phyloP scores from a whole-genome alignment of 2,329 filamentous ascomycete species.

The Botrytis pseudocinerea region DNA sequence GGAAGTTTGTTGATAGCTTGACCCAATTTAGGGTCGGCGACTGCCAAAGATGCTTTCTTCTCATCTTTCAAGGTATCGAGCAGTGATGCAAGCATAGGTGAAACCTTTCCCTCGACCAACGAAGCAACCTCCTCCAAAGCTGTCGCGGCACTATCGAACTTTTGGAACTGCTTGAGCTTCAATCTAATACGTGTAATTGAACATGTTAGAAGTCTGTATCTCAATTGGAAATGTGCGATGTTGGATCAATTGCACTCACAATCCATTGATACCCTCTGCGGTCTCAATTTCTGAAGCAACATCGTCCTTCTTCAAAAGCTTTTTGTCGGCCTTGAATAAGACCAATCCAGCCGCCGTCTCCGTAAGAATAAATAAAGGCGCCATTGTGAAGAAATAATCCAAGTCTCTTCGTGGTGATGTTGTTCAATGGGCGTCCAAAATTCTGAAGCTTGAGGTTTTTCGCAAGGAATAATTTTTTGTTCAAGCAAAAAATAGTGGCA shows the following conservation, averaged over 20 bases:
- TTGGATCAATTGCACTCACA: constrained; percentile 59
- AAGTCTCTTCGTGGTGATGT: constrained; percentile 25
- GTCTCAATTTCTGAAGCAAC: constrained; percentile 72
- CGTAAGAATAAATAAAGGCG: constrained; percentile 80
- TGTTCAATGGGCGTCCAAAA: constrained; percentile 24
- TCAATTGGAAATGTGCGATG: constrained; percentile 17
- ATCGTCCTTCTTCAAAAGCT: constrained; percentile 87
- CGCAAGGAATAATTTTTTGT: constrained; percentile 32
- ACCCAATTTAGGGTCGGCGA: constrained; percentile 90
- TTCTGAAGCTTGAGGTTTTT: constrained; percentile 28
- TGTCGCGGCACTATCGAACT: constrained; percentile 90
- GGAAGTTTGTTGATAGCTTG: constrained; percentile 91
- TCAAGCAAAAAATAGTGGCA: constrained; percentile 27
- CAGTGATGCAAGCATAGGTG: constrained; percentile 77
- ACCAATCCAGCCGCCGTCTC: constrained; percentile 89
- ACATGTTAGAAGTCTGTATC: constrained; percentile 30
- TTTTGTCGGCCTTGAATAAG: constrained; percentile 98
- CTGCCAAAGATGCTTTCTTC: constrained; percentile 93
- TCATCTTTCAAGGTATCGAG: constrained; percentile 92
- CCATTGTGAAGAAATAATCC: constrained; percentile 57
- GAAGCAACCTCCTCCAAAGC: constrained; percentile 89
- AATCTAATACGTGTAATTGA: constrained; percentile 53
- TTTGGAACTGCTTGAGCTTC: constrained; percentile 95
- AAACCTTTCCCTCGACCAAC: constrained; percentile 91
- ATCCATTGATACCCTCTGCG: constrained; percentile 80